Conservation (phyloP, 1,139 yeast species). For the Saccharomycopsis hybrid region DNA sequence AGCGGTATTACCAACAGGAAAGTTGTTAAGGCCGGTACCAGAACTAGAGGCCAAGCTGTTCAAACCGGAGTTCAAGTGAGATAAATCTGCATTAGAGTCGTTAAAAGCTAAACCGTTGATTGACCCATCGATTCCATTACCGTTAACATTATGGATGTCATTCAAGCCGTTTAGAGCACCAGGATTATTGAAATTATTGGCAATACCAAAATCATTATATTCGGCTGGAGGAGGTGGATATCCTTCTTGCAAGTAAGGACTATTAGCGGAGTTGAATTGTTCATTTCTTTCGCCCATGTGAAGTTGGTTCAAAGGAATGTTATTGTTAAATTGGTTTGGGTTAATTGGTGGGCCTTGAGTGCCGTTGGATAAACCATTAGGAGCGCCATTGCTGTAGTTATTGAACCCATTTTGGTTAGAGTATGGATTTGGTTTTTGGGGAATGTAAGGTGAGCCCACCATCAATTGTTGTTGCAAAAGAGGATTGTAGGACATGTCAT, state of each 20-base stretch:
- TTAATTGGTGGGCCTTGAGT: slow-evolving; percentile 6
- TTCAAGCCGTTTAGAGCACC: slow-evolving; percentile 26
- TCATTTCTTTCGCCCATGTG: slow-evolving; percentile 21
- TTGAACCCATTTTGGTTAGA: slow-evolving; percentile 2
- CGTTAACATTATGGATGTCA: not conserved
- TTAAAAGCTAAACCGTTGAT: not conserved
- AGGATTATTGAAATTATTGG: slow-evolving; percentile 1
- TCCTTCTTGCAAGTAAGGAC: slow-evolving; percentile 10
- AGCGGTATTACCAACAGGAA: slow-evolving; percentile 14
- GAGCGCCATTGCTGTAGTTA: not conserved
- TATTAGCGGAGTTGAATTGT: slow-evolving; percentile 7
- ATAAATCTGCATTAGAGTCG: slow-evolving; percentile 4
- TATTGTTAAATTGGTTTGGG: slow-evolving; percentile 3
- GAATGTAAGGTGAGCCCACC: slow-evolving; percentile 7
- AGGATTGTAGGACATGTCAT: slow-evolving; percentile 7
- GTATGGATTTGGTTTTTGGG: slow-evolving; percentile 4
- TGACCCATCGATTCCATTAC: not conserved
- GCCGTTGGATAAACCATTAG: slow-evolving; percentile 2
- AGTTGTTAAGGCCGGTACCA: slow-evolving; percentile 25
- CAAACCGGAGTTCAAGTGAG: slow-evolving; percentile 4
- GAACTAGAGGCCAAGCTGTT: slow-evolving; percentile 10
- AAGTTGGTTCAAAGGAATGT: slow-evolving; percentile 4
- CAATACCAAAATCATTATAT: slow-evolving; percentile 9
- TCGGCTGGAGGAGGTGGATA: slow-evolving; percentile 5
- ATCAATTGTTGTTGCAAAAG: slow-evolving; percentile 10